Conservation (phyloP, 2,329 filamentous ascomycete species). For the Chalaropsis thielavioides region DNA sequence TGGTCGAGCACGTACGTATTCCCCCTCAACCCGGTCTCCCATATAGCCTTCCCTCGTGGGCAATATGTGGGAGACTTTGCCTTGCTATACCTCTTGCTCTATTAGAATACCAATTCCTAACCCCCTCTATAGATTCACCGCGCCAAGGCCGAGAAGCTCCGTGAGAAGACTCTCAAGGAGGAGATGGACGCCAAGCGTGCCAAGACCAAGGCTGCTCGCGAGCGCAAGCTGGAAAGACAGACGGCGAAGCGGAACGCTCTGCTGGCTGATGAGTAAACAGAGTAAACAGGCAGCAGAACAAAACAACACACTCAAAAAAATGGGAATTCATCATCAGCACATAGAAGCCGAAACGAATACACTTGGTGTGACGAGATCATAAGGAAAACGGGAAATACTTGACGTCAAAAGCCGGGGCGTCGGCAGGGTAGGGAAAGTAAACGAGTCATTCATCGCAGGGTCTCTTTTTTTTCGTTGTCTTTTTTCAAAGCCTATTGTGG, state of each 20-base stretch:
- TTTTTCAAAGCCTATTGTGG: neutral
- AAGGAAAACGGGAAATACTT: slow-evolving; percentile 17
- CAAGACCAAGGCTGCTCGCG: slow-evolving; percentile 99
- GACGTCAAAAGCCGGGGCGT: neutral
- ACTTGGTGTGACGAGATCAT: slow-evolving; percentile 17
- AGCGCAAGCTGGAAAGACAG: slow-evolving; percentile 91
- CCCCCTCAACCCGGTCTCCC: neutral
- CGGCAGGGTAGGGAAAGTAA: slow-evolving; percentile 2
- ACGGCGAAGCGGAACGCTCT: slow-evolving; percentile 80
- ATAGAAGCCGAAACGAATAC: slow-evolving; percentile 21
- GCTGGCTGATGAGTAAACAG: slow-evolving; percentile 46
- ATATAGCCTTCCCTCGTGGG: neutral
- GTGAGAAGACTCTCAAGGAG: slow-evolving; percentile 91
- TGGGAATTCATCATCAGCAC: slow-evolving; percentile 17
- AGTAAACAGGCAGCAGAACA: slow-evolving; percentile 18
- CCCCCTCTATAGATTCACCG: slow-evolving; percentile 70
- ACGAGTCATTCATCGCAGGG: neutral
- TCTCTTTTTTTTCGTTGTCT: neutral
- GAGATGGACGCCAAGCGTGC: slow-evolving; percentile 99
- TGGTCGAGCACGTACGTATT: slow-evolving; percentile 95
- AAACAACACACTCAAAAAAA: slow-evolving; percentile 17
- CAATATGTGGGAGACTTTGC: neutral
- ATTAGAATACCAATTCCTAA: slow-evolving; percentile 2
- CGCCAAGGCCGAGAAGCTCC: slow-evolving; percentile 98
- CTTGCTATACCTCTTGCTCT: neutral